These are phyloP conservation scores for Pseudogymnoascus sp. DNA, from an alignment of 2,329 filamentous ascomycete species.

Conservation along the genomic window DNA sequence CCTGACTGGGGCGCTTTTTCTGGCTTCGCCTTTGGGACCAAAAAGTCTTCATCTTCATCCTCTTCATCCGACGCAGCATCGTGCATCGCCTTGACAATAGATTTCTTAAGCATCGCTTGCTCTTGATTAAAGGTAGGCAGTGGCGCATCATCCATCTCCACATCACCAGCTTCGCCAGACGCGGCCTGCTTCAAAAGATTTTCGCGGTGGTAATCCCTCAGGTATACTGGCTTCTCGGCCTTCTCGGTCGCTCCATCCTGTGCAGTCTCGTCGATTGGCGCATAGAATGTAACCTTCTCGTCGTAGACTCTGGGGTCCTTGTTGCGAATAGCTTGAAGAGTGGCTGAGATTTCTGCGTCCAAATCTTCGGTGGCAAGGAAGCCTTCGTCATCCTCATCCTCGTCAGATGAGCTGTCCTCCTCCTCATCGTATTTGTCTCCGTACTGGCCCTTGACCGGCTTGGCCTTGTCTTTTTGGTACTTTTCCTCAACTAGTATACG, in stretches of 20 bases:
- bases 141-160: constrained; percentile 43
- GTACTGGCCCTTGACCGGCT: constrained; percentile 36
- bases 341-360: constrained; percentile 80
- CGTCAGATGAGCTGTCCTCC: constrained; percentile 62
- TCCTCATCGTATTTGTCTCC: constrained; percentile 42
- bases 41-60: constrained; percentile 52
- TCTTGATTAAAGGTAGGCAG: constrained; percentile 78
- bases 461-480: constrained; percentile 45
- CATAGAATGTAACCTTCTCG: constrained; percentile 69
- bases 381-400: constrained; percentile 84
- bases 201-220: constrained; percentile 87
- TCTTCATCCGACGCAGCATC: constrained; percentile 44
- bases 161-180: constrained; percentile 51
- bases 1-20: constrained; percentile 31
- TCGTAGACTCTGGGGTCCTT: constrained; percentile 94
- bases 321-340: constrained; percentile 75
- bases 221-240: constrained; percentile 75
- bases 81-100: constrained; percentile 75
- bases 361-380: constrained; percentile 78
- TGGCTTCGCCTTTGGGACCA: constrained; percentile 60
- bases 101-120: constrained; percentile 73
- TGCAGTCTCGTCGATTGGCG: constrained; percentile 49
- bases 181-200: constrained; percentile 64
- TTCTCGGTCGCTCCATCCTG: constrained; percentile 38
- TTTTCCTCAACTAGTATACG: constrained; percentile 72